Evolutionary conservation across 75 land plant species (phyloP).

Genomic region (Sequoia sempervirens): DNA sequence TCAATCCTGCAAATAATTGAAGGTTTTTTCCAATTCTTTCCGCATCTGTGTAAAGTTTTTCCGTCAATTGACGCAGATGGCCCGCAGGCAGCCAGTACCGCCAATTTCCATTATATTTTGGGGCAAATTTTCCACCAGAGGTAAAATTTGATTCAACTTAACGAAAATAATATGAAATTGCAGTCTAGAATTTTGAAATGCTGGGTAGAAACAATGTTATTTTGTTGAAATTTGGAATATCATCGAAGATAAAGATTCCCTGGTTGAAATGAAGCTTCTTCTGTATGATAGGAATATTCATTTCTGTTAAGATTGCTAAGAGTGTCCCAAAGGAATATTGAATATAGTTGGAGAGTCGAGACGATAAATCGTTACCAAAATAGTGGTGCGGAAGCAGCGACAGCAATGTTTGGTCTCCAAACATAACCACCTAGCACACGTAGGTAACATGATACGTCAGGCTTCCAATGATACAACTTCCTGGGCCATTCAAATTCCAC

Average conservation of each 20-base stretch:
- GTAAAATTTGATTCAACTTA: not conserved
- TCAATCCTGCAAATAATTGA: not conserved
- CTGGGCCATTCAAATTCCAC: not conserved
- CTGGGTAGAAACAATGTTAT: not conserved
- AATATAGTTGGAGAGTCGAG: not conserved
- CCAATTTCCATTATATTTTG: not conserved
- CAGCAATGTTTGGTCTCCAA: not conserved
- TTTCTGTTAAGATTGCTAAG: not conserved
- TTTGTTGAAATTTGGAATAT: not conserved
- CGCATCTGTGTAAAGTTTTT: conserved; percentile 2
- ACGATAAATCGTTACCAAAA: not conserved
- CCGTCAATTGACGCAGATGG: not conserved
- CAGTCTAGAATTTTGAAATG: not conserved
- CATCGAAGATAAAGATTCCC: not conserved
- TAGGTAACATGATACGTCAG: not conserved
- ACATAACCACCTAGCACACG: not conserved
- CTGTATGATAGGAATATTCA: not conserved
- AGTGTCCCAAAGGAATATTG: not conserved
- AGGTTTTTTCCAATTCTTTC: not conserved
- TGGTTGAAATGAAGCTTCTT: not conserved
- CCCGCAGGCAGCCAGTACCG: not conserved
- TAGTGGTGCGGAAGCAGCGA: not conserved
- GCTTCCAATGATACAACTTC: not conserved
- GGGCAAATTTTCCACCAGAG: not conserved
- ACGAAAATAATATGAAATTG: not conserved